Conservation (phyloP, 805 yeast genomes). For the Barnettozyma siamensis region DNA sequence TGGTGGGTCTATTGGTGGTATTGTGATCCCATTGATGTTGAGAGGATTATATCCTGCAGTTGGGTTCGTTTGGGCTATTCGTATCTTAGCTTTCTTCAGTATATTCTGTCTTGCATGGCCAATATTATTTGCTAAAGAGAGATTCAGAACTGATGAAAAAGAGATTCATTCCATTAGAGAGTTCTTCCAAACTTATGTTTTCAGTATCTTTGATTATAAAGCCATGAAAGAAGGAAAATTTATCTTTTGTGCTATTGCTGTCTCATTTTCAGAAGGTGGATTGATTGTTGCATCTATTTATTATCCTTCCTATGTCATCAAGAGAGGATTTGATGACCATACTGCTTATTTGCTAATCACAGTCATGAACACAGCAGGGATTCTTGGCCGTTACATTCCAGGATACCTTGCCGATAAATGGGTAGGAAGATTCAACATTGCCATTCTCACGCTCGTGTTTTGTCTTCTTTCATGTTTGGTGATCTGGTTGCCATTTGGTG, state of each 20-base stretch:
- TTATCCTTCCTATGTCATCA: conserved; percentile 47
- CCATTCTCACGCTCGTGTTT: conserved; percentile 30
- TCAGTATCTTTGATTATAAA: conserved; percentile 33
- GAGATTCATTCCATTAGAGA: conserved; percentile 1
- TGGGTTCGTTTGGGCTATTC: conserved; percentile 57
- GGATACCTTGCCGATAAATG: conserved; percentile 39
- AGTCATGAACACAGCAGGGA: conserved; percentile 40
- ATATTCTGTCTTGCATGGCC: conserved; percentile 34
- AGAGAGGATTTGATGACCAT: conserved; percentile 38
- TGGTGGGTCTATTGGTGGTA: conserved; percentile 56
- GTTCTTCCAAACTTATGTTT: conserved; percentile 18
- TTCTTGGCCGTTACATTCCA: conserved; percentile 40
- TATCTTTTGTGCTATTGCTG: conserved; percentile 36
- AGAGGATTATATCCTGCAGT: conserved; percentile 42
- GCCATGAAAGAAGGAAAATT: conserved; percentile 40
- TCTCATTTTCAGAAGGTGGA: conserved; percentile 31
- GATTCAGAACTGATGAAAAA: conserved; percentile 25
- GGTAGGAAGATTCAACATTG: conserved; percentile 49
- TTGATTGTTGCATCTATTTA: conserved; percentile 41
- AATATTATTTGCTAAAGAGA: conserved; percentile 35
- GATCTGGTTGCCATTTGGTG: conserved; percentile 41
- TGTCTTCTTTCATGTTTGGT: conserved; percentile 32
- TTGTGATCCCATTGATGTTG: conserved; percentile 48
- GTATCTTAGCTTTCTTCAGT: conserved; percentile 46
- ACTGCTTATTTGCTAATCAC: conserved; percentile 43